A percentile compares a stretch with the other conserved stretches of the same genome.
Evolutionary conservation across 495 filamentous ascomycete species (phyloP).

Genomic region (Penicillium parvum): DNA sequence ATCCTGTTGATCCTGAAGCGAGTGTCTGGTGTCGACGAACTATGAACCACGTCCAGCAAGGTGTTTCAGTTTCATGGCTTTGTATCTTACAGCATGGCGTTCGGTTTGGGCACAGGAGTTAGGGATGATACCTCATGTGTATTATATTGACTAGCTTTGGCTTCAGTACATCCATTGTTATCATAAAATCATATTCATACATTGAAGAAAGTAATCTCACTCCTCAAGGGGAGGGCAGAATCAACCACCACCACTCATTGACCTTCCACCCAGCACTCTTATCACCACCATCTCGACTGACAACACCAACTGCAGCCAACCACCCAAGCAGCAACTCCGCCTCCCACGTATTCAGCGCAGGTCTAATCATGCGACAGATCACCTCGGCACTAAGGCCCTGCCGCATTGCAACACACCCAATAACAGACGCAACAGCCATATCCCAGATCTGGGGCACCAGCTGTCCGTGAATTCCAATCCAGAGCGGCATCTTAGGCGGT

Average conservation of each 20-base stretch:
- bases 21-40: conserved; percentile 27
- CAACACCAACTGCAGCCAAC: conserved; percentile 49
- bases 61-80: background rate
- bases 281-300: conserved; percentile 24
- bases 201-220: background rate
- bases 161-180: background rate
- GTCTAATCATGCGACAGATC: conserved; percentile 53
- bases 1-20: conserved; percentile 44
- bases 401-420: conserved; percentile 55
- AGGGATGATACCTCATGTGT: background rate
- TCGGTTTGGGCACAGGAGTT: conserved; percentile 7
- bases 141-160: background rate
- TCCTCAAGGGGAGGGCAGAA: conserved; percentile 8
- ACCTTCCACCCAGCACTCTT: conserved; percentile 46
- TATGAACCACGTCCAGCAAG: conserved; percentile 3
- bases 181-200: background rate
- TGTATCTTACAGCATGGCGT: conserved; percentile 5
- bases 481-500: conserved; percentile 59
- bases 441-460: conserved; percentile 63
- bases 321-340: conserved; percentile 61
- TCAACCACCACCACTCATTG: conserved; percentile 70
- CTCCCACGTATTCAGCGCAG: conserved; percentile 65
- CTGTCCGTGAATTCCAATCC: conserved; percentile 71
- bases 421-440: conserved; percentile 52
- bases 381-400: conserved; percentile 51